Evolutionary conservation across 177 flowering plant species (phyloP).

Genomic region (Tripterygium wilfordii): DNA sequence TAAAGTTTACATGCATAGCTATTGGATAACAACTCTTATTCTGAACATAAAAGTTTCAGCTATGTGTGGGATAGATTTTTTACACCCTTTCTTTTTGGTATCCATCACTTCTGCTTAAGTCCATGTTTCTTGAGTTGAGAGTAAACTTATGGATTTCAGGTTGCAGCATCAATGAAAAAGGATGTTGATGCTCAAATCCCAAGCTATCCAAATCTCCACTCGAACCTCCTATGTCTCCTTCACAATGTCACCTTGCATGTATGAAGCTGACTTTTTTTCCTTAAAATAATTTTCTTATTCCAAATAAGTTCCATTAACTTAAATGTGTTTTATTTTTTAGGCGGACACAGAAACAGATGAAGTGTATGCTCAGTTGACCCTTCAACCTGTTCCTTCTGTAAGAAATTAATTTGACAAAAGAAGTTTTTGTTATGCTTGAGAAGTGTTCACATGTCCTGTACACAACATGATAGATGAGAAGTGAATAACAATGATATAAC

Average conservation of each 20-base stretch:
- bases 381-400: slow-evolving; percentile 88
- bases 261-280: slow-evolving; percentile 12
- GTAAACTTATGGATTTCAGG: slow-evolving; percentile 42
- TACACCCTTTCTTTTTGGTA: too few relatives aligned
- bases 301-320: slow-evolving; percentile 1
- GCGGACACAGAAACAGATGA: slow-evolving; percentile 96
- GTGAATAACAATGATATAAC: too few relatives aligned
- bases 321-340: slow-evolving; percentile 28
- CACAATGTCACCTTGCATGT: slow-evolving; percentile 91
- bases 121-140: neutral
- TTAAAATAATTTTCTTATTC: neutral
- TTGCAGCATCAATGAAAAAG: slow-evolving; percentile 96
- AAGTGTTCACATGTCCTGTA: neutral
- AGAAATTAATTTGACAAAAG: slow-evolving; percentile 11
- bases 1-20: too few relatives aligned
- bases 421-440: neutral
- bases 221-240: slow-evolving; percentile 84
- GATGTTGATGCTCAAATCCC: slow-evolving; percentile 88
- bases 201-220: slow-evolving; percentile 83
- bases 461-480: too few relatives aligned
- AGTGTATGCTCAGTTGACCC: slow-evolving; percentile 95
- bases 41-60: too few relatives aligned
- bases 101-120: too few relatives aligned
- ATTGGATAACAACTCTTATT: too few relatives aligned
- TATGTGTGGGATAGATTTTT: too few relatives aligned